A percentile compares a stretch with the other conserved stretches of the same genome.
These are phyloP conservation scores for Geum urbanum DNA, from an alignment of 306 rosid genomes.

Conservation along the genomic window DNA sequence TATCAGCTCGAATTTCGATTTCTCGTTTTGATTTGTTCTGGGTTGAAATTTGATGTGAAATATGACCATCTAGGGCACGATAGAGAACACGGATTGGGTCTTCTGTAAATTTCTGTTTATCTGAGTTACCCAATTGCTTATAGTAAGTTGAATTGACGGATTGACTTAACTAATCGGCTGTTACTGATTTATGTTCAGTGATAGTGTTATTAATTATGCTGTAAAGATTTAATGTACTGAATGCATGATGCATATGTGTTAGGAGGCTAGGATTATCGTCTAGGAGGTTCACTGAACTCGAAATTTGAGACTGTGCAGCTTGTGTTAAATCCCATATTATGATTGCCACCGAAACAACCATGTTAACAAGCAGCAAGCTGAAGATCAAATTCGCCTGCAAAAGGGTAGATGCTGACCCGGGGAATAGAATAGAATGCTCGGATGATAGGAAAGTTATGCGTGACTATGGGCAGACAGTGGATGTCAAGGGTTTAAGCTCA, in stretches of 20 bases:
- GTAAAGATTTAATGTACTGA: too few species aligned
- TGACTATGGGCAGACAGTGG: conserved; percentile 36
- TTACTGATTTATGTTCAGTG: too few species aligned
- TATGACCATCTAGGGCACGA: not conserved
- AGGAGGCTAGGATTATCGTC: too few species aligned
- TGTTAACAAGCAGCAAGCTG: conserved; percentile 45
- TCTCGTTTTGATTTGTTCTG: not conserved
- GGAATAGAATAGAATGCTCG: conserved; percentile 50
- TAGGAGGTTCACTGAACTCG: too few species aligned
- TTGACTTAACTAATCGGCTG: too few species aligned
- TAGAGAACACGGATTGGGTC: not conserved
- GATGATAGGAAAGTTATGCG: conserved; percentile 21
- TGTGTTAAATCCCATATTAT: conserved; percentile 20
- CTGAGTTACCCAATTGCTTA: too few species aligned
- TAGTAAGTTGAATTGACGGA: too few species aligned
- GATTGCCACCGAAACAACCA: conserved; percentile 64
- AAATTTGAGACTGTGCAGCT: too few species aligned
- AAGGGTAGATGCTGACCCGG: conserved; percentile 48
- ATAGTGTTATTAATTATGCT: too few species aligned
- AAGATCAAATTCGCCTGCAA: conserved; percentile 60
- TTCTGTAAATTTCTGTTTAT: not conserved
- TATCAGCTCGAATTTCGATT: not conserved
- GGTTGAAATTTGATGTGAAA: not conserved
- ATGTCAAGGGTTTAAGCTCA: not conserved
- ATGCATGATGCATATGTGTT: too few species aligned